phyloP scores from a whole-genome alignment of 163 green algal species.

The Chloromonas sp. region DNA sequence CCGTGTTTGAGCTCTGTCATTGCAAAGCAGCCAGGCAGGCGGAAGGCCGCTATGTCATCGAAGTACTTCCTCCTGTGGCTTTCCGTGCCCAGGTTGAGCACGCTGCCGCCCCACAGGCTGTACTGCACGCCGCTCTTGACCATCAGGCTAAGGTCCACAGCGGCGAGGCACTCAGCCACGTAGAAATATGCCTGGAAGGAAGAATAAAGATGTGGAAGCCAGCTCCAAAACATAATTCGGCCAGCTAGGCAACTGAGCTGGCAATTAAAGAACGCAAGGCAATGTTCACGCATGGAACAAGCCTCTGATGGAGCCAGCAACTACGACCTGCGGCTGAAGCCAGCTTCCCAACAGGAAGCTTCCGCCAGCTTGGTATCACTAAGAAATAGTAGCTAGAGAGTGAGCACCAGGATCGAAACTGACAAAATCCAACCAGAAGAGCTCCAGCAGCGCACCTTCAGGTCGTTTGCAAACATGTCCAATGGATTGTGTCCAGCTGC shows the following conservation, averaged over 20 bases:
- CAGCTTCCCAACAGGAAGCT: no score
- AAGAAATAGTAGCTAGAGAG: no score
- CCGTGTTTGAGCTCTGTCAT: slow-evolving; percentile 96
- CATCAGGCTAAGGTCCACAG: slow-evolving; percentile 66
- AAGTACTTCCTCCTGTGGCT: slow-evolving; percentile 75
- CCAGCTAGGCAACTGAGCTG: no score
- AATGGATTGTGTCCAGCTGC: slow-evolving; percentile 44
- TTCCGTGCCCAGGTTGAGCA: slow-evolving; percentile 86
- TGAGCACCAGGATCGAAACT: no score
- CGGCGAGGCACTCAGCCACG: slow-evolving; percentile 61
- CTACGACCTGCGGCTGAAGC: no score
- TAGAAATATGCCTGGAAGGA: slow-evolving; percentile 70
- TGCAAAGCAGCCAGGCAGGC: slow-evolving; percentile 84
- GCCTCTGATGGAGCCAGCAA: no score
- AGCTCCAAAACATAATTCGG: no score
- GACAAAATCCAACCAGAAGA: neutral
- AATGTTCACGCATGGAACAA: no score
- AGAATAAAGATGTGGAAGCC: slow-evolving; percentile 31
- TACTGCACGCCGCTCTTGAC: slow-evolving; percentile 88
- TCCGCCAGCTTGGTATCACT: no score
- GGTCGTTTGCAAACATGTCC: slow-evolving; percentile 37
- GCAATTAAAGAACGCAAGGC: no score
- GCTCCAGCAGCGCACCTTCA: neutral
- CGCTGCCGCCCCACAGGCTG: slow-evolving; percentile 83
- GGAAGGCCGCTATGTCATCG: slow-evolving; percentile 76